These are phyloP conservation scores for Cutaneotrichosporon dermatis DNA, from an alignment of 1,284 basidiomycete species.

Conservation along the genomic window DNA sequence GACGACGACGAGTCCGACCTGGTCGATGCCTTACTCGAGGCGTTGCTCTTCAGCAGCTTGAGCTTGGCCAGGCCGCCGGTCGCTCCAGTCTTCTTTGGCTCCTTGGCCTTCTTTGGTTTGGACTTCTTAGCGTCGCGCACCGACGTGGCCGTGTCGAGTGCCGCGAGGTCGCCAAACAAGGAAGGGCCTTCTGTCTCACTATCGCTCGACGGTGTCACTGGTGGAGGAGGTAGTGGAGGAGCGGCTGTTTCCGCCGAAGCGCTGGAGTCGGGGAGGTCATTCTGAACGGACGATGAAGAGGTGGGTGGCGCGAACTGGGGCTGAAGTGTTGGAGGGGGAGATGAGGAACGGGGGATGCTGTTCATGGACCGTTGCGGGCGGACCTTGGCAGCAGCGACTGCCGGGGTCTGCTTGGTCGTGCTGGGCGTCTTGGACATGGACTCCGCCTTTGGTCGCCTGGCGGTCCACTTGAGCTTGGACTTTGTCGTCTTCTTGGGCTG, in stretches of 20 bases:
- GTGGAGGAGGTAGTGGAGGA: too few species aligned
- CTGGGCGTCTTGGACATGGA: background rate
- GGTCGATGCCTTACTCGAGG: background rate
- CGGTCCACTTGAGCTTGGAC: background rate
- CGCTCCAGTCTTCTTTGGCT: background rate
- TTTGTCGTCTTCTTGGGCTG: background rate
- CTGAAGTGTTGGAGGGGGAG: too few species aligned
- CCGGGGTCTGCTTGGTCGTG: background rate
- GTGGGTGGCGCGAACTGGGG: too few species aligned
- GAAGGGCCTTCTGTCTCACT: slow-evolving; percentile 1
- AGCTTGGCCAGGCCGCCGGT: background rate
- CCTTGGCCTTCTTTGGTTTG: background rate
- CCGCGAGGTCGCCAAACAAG: background rate
- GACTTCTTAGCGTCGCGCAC: background rate
- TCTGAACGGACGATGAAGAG: too few species aligned
- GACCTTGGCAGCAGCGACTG: background rate
- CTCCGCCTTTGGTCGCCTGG: background rate
- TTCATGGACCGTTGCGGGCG: background rate
- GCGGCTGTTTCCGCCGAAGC: too few species aligned
- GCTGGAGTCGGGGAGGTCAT: too few species aligned
- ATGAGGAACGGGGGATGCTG: too few species aligned
- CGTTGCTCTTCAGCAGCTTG: slow-evolving; percentile 2
- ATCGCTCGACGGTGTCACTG: background rate
- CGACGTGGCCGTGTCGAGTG: background rate
- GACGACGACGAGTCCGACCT: background rate